A percentile compares a stretch with the other conserved stretches of the same genome.
phyloP scores from a whole-genome alignment of 768 basidiomycete genomes.

The Inosperma sp. region DNA sequence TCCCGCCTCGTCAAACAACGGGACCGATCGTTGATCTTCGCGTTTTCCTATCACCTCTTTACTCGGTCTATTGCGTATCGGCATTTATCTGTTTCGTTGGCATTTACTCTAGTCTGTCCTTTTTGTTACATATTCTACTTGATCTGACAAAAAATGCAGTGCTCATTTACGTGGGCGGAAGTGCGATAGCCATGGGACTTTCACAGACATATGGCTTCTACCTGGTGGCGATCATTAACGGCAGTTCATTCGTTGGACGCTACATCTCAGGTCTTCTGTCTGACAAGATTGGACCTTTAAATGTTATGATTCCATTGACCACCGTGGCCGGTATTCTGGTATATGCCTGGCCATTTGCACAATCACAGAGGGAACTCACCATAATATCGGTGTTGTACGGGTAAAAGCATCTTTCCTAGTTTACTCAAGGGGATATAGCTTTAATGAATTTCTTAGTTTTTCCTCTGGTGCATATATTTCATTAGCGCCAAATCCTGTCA shows the following conservation, averaged over 20 bases:
- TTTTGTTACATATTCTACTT: neutral
- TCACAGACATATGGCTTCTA: constrained; percentile 53
- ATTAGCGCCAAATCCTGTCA: constrained; percentile 50
- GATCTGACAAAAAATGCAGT: constrained; percentile 33
- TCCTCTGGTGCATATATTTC: constrained; percentile 59
- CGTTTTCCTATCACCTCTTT: constrained; percentile 50
- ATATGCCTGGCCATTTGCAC: constrained; percentile 65
- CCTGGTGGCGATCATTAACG: constrained; percentile 63
- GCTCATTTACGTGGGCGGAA: constrained; percentile 61
- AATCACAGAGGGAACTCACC: constrained; percentile 40
- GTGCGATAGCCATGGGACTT: constrained; percentile 48
- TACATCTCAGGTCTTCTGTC: constrained; percentile 47
- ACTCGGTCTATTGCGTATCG: constrained; percentile 52
- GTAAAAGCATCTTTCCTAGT: constrained; percentile 28
- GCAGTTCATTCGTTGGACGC: constrained; percentile 57
- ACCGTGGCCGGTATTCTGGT: constrained; percentile 52
- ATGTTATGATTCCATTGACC: constrained; percentile 63
- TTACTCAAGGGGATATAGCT: neutral
- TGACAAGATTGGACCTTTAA: constrained; percentile 59
- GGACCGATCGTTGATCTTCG: constrained; percentile 56
- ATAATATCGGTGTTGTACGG: constrained; percentile 60
- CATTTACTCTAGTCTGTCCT: constrained; percentile 52
- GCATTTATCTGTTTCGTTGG: constrained; percentile 59
- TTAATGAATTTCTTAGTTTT: constrained; percentile 34
- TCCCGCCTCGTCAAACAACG: constrained; percentile 45